Evolutionary conservation across 129 eudicot species (phyloP), one percentile per base, ranked within the genome.

Genomic region (Saposhnikovia divaricata): DNA sequence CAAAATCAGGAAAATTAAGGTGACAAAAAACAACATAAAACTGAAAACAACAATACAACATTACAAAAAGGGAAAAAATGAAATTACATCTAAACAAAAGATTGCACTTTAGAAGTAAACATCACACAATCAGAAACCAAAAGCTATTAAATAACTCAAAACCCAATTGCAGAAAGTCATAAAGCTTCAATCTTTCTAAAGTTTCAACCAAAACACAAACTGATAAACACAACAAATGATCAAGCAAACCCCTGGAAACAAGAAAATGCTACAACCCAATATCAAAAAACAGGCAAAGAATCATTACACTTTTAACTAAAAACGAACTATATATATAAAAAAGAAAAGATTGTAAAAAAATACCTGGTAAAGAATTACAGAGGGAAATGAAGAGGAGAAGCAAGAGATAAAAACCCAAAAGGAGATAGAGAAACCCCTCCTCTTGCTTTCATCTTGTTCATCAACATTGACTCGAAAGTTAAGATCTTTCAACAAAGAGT

Each of bases 401-500:
- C 18, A n/a, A 11, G 34, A 45, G 18, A 72, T 12, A 39, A n/a
- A 73, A 44, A 73, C 9, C 77, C 77, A 73, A 16, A 73, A 73
- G 23, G 38, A 73, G 38, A 73, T 21, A 44, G 31, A 73, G 55
- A 73, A 73, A 73, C 27, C 63, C 63, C 63, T 55, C 2, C 27
- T 55, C 10, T 5, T 19, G n/a, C 27, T 55, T 19, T 23, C 53
- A 45, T 45, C 53, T 15, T 14, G 4, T 14, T 71, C 28, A 37
- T 5, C 13, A 37, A 43, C 48, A n/a, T 43, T 73, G 77, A 44
- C 28, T 44, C 43, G 21, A 40, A 73, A 10, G 1, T 73, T 73
- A n/a, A 73, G 31, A 73, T 73, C 77, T 73, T 73, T 73, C 55
- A 73, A 73, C 55, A 25, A 73, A 4, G 77, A 73, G 21, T 72